phyloP scores from a whole-genome alignment of 2,329 filamentous ascomycete genomes.

The Ilyonectria mors-panacis region DNA sequence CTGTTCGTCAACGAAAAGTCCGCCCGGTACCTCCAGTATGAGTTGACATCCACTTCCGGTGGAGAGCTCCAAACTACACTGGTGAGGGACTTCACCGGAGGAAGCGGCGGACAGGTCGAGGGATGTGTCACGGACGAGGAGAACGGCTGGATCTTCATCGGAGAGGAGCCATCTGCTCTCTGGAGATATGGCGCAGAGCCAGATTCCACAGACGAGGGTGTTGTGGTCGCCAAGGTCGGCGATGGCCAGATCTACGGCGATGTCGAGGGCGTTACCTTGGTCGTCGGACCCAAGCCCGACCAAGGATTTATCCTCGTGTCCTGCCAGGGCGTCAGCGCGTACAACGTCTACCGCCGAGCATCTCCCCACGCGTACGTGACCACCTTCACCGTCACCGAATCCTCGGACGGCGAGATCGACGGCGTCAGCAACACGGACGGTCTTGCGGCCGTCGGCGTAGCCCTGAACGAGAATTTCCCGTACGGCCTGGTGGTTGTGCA shows the following conservation, averaged over 20 bases:
- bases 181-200: constrained; percentile 69
- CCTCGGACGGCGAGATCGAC: constrained; percentile 60
- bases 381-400: constrained; percentile 63
- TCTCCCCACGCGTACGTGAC: constrained; percentile 64
- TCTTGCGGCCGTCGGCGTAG: constrained; percentile 61
- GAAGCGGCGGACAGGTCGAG: constrained; percentile 67
- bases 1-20: constrained; percentile 70
- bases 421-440: constrained; percentile 69
- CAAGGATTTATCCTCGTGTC: constrained; percentile 67
- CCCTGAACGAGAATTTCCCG: constrained; percentile 59
- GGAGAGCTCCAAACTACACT: constrained; percentile 62
- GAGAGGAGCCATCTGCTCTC: constrained; percentile 66
- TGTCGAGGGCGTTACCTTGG: constrained; percentile 67
- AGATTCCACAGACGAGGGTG: constrained; percentile 53
- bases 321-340: constrained; percentile 67
- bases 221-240: constrained; percentile 59
- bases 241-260: constrained; percentile 65
- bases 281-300: constrained; percentile 60
- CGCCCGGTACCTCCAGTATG: constrained; percentile 68
- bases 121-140: constrained; percentile 68
- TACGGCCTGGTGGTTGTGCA: constrained; percentile 65
- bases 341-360: constrained; percentile 65
- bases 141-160: constrained; percentile 65
- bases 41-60: constrained; percentile 58
- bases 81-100: constrained; percentile 66